A percentile compares a stretch with the other conserved stretches of the same genome.
Conservation (phyloP, 192 early-diverging fungal species). For the Lobosporangium transversale region DNA sequence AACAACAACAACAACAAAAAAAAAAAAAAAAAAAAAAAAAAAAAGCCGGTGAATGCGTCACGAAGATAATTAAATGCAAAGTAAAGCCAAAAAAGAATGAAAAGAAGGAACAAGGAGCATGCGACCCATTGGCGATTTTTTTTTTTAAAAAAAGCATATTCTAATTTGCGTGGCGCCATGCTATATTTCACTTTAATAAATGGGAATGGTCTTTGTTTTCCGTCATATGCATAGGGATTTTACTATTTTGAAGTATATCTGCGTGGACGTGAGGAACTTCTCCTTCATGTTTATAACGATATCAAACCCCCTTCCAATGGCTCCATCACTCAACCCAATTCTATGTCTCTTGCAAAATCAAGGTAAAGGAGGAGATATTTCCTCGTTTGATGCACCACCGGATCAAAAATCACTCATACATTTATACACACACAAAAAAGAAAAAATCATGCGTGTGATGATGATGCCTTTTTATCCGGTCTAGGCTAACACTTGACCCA, state of each 20-base stretch:
- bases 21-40: no score
- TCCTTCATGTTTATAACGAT: constrained; percentile 69
- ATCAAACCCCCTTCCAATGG: constrained; percentile 28
- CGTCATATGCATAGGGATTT: constrained; percentile 78
- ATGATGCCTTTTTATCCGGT: constrained; percentile 1
- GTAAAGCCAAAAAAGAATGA: no score
- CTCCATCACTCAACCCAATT: constrained; percentile 32
- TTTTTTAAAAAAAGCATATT: no score
- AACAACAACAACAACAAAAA: no score
- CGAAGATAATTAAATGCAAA: no score
- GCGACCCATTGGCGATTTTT: no score
- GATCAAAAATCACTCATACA: constrained; percentile 3
- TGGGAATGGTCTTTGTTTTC: no score
- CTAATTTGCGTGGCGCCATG: no score
- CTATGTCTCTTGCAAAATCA: constrained; percentile 60
- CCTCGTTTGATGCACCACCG: not conserved
- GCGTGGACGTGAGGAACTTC: constrained; percentile 74
- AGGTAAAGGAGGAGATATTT: constrained; percentile 34
- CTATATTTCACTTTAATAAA: no score
- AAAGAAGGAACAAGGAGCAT: no score
- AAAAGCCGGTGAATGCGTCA: no score
- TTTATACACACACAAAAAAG: not conserved
- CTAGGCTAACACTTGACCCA: constrained; percentile 23
- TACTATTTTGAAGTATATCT: constrained; percentile 72
- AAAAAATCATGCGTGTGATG: constrained; percentile 30